phyloP scores from a whole-genome alignment of 2,329 filamentous ascomycete species.

The Xylaria hypoxylon region DNA sequence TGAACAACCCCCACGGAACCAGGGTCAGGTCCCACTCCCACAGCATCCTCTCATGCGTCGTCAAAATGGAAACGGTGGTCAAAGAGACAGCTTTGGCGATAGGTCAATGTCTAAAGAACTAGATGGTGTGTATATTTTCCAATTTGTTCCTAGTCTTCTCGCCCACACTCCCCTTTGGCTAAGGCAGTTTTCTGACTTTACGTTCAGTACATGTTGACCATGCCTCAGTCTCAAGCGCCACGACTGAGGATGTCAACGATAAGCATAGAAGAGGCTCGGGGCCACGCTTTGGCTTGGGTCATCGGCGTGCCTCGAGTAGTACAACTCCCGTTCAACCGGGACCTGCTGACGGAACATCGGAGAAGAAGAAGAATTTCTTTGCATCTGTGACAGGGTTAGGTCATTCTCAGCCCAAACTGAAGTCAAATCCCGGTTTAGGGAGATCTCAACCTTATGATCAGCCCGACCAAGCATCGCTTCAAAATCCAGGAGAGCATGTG shows the following conservation, averaged over 20 bases:
- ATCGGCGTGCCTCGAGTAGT: conserved; percentile 44
- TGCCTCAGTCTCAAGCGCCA: conserved; percentile 56
- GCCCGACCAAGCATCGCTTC: conserved; percentile 36
- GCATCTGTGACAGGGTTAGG: conserved; percentile 43
- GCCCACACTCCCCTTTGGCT: not conserved
- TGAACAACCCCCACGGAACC: conserved; percentile 39
- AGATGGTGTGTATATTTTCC: conserved; percentile 56
- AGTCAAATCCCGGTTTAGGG: conserved; percentile 39
- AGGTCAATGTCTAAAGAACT: conserved; percentile 61
- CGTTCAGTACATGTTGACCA: conserved; percentile 53
- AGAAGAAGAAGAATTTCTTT: conserved; percentile 58
- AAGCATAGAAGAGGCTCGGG: conserved; percentile 53
- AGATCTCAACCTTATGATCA: conserved; percentile 38
- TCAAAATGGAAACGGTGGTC: conserved; percentile 54
- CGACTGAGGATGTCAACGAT: conserved; percentile 55
- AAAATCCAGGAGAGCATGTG: conserved; percentile 33
- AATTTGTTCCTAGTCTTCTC: conserved; percentile 46
- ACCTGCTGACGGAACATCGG: conserved; percentile 44
- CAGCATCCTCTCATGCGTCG: conserved; percentile 53
- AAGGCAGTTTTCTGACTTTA: conserved; percentile 12
- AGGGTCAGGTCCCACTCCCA: conserved; percentile 20
- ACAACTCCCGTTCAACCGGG: conserved; percentile 39
- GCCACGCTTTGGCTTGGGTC: conserved; percentile 55
- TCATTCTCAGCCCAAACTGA: conserved; percentile 42
- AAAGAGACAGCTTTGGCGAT: conserved; percentile 56